Base-by-base conservation (phyloP, 176 grass and related monocot species). In the Carex scoparia region DNA sequence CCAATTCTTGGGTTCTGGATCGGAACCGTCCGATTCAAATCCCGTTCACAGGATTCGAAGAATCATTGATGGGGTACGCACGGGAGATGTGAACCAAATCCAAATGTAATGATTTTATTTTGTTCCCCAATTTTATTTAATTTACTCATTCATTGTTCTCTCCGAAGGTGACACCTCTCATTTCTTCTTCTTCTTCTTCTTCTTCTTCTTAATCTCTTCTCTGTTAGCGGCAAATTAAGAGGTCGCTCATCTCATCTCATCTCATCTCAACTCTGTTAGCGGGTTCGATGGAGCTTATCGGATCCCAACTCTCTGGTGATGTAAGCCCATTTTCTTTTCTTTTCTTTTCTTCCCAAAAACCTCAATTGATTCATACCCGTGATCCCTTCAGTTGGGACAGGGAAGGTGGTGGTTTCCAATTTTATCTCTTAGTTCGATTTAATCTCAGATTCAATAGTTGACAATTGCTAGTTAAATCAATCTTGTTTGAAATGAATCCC, bases 231-330 rank as follows among this genome's bases (percentile, higher is more conserved):
- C 38, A 40, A 40, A 40, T 40, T 40, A 40, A 40, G 38, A 40
- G 38, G 38, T 40, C 38, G 38, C 38, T 40, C 55, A 44, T 57
- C 59, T 23, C 60, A 8, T 61, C 59, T 23, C 60, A 8, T 61
- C 38, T 40, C 55, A 44, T 57, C 59, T 23, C 60, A 8, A 23
- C 16, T 44, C 15, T 71, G 4, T 19, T 71, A 71, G 68, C 37
- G 37, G 37, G 37, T 71, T 42, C 37, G 14, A 81, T 83, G 81
- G 81, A 83, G 81, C 59, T 83, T 53, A 67, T 82, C 60, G 79
- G 60, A 46, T 82, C 79, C 79, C 38, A 44, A 64, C 79, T 82
- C 60, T 42, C 46, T 31, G 37, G 61, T 46, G 81, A 54, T 54
- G 81, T 83, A 83, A 83, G 81, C 4, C 2, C 15, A 7, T 64